A percentile compares a stretch with the other conserved stretches of the same genome.
Conservation (phyloP, 1,284 basidiomycete species). For the Malassezia psittaci region DNA sequence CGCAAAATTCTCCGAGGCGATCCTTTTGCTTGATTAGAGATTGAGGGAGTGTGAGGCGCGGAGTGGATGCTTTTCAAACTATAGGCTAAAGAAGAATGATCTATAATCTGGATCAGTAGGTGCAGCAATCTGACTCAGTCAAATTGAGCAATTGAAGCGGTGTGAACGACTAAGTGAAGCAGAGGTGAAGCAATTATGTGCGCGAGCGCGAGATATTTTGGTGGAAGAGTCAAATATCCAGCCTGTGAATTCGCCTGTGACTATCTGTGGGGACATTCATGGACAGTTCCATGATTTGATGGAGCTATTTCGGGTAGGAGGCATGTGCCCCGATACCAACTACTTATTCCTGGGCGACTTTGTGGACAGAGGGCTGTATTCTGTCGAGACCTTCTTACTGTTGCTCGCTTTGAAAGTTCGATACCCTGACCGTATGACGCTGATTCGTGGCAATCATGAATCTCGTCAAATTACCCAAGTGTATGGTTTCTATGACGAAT, state of each 20-base stretch:
- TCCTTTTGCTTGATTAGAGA: too few relatives aligned
- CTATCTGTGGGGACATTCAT: slow-evolving; percentile 97
- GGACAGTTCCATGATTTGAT: slow-evolving; percentile 96
- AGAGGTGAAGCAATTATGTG: slow-evolving; percentile 57
- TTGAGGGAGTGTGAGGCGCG: too few relatives aligned
- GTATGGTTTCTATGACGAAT: slow-evolving; percentile 98
- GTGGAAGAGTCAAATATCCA: slow-evolving; percentile 97
- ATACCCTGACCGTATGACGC: slow-evolving; percentile 91
- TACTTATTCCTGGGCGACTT: slow-evolving; percentile 82
- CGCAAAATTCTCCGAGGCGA: too few relatives aligned
- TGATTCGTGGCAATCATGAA: slow-evolving; percentile 96
- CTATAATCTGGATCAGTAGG: slow-evolving; percentile 26
- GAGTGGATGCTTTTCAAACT: too few relatives aligned
- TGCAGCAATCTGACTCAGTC: slow-evolving; percentile 8
- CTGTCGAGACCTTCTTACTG: slow-evolving; percentile 90
- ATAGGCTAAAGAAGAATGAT: slow-evolving; percentile 12
- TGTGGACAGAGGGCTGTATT: slow-evolving; percentile 74
- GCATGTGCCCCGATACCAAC: slow-evolving; percentile 86
- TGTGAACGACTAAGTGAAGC: slow-evolving; percentile 40
- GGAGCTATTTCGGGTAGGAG: slow-evolving; percentile 91
- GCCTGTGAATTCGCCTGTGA: slow-evolving; percentile 88
- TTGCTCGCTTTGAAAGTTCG: slow-evolving; percentile 91
- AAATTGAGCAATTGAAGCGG: slow-evolving; percentile 39
- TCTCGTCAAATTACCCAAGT: slow-evolving; percentile 91
- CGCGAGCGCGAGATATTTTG: slow-evolving; percentile 82